Evolutionary conservation across 1,139 yeast species (phyloP), one percentile per base, ranked within the genome.

Genomic region (Lodderomyces pseudojiufengensis): DNA sequence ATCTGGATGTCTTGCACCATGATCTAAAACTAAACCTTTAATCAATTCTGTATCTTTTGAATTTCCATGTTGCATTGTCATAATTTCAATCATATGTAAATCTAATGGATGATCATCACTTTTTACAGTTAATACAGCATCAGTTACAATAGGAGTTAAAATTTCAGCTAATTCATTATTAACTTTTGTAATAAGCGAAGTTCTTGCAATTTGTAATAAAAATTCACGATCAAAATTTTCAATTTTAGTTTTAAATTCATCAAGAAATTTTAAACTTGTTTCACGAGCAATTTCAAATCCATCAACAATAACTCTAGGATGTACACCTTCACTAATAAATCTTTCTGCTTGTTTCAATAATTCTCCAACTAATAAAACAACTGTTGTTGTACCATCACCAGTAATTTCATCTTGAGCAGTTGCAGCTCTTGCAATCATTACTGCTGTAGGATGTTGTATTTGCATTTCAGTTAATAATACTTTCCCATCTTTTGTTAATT

Each of bases 321-420:
- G 99, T 36, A 94, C 84, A 30, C 98, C 98, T 65, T 92, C 98
- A 46, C 81, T 75, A 40, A 87, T 80, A 57, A 78, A 90, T 51
- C 97, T 75, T 56, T 92, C 95, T 23, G 97, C 97, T 63, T 92
- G 98, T 59, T 85, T 86, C 56, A 92, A 73, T 42, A 92, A 70
- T 58, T 94, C 97, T 37, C 99, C 99, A 29, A 92, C 98, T 39
- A 90, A 74, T 47, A 95, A 72, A 37, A 92, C 92, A 40, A 92
- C 98, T 1, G 96, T 84, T n/a, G 98, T 92, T 40, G 99, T 94
- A 46, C 99, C 99, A 59, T 92, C 99, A 36, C 99, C 99, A 10
- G 98, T 86, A 57, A 94, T 88, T 59, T 92, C 98, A 61, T 92
- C 99, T 63, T 92, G 99, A 0, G 98, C 97, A 33, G 96, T 81